Conservation (phyloP, 1,284 basidiomycete genomes). For the Ganoderma multipileum region DNA sequence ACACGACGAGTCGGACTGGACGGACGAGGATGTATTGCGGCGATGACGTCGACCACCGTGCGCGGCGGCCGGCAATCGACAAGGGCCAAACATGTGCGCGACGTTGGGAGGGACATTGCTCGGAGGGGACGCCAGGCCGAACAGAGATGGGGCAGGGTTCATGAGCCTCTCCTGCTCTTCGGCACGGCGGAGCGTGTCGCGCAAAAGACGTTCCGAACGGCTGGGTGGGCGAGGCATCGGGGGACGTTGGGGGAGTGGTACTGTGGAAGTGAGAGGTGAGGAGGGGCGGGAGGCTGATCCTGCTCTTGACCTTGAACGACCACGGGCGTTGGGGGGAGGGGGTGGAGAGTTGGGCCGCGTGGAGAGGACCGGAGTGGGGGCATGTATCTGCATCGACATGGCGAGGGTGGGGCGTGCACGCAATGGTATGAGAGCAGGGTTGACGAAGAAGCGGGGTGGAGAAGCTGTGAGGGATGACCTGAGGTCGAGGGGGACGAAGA, state of each 20-base stretch:
- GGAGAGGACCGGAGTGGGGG: constrained; percentile 40
- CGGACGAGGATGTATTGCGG: constrained; percentile 38
- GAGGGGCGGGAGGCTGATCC: constrained; percentile 31
- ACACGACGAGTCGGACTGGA: constrained; percentile 34
- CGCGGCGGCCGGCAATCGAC: constrained; percentile 22
- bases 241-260: constrained; percentile 34
- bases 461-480: constrained; percentile 29
- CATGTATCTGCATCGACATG: constrained; percentile 45
- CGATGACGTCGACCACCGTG: constrained; percentile 29
- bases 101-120: constrained; percentile 23
- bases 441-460: constrained; percentile 33
- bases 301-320: constrained; percentile 36
- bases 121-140: constrained; percentile 21
- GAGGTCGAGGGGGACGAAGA: constrained; percentile 28
- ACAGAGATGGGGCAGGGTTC: constrained; percentile 29
- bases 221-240: constrained; percentile 43
- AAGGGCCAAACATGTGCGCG: constrained; percentile 22
- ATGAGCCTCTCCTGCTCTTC: constrained; percentile 45
- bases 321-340: constrained; percentile 25
- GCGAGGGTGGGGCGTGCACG: constrained; percentile 42
- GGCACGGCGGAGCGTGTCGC: constrained; percentile 62
- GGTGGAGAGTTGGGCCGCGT: constrained; percentile 32
- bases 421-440: constrained; percentile 36
- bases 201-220: constrained; percentile 62
- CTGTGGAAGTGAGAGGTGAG: constrained; percentile 34